Percentiles rank a stretch among this genome's conserved stretches.
Evolutionary conservation across 345 rosid genomes (phyloP).

Genomic region (Citrus sp.): DNA sequence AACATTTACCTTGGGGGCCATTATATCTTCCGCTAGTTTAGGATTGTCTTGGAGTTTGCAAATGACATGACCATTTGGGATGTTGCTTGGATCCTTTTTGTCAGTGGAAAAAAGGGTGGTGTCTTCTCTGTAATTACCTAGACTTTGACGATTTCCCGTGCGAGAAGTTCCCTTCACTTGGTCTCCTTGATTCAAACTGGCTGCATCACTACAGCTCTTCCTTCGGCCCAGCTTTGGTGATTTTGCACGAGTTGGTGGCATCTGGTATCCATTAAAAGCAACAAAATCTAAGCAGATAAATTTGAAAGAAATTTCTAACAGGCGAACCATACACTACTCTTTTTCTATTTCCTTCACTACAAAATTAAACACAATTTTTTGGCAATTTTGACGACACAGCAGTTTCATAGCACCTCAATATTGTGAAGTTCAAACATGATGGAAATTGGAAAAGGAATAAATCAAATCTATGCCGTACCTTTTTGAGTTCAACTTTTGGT

Average conservation of each 20-base stretch:
- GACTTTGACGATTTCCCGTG: constrained; percentile 36
- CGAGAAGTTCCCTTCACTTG: constrained; percentile 39
- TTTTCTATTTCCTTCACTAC: background rate
- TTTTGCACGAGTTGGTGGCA: constrained; percentile 83
- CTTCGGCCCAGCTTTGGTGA: constrained; percentile 76
- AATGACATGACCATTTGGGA: constrained; percentile 17
- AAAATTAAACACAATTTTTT: background rate
- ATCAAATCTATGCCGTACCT: constrained; percentile 42
- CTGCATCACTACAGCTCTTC: constrained; percentile 51
- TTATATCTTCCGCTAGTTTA: constrained; percentile 24
- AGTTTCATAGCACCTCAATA: background rate
- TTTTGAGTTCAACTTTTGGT: constrained; percentile 75
- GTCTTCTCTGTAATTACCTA: constrained; percentile 32
- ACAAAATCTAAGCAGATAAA: background rate
- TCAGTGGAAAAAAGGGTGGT: constrained; percentile 10
- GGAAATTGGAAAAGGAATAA: background rate
- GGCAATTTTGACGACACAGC: background rate
- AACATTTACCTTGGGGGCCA: constrained; percentile 26
- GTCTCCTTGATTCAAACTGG: constrained; percentile 36
- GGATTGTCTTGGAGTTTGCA: constrained; percentile 18
- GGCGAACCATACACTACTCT: constrained; percentile 1
- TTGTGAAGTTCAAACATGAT: background rate
- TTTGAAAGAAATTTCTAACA: background rate
- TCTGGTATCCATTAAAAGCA: constrained; percentile 36
- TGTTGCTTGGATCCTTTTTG: constrained; percentile 15